Conservation (phyloP, 148 eudicot species). For the Diospyros lotus region DNA sequence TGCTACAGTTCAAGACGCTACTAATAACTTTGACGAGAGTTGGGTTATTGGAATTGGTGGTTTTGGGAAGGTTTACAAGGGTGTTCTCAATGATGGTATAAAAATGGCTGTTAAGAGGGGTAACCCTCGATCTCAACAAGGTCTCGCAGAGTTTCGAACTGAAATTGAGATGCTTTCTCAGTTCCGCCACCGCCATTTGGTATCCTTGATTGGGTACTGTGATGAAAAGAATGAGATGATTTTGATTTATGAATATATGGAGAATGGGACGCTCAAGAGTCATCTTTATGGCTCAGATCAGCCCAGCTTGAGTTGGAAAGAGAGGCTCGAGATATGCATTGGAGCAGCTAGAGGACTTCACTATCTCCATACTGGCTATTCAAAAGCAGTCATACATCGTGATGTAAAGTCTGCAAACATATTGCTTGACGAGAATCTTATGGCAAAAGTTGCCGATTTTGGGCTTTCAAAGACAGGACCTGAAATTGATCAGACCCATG, state of each 20-base stretch:
- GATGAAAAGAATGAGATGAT: conserved; percentile 92
- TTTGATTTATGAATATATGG: conserved; percentile 92
- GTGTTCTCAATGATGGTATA: conserved; percentile 65
- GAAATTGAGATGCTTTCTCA: conserved; percentile 91
- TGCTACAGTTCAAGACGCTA: conserved; percentile 60
- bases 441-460: conserved; percentile 95
- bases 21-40: conserved; percentile 75
- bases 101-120: conserved; percentile 89
- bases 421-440: conserved; percentile 68
- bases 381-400: conserved; percentile 86
- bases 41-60: conserved; percentile 87
- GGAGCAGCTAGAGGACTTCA: conserved; percentile 94
- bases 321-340: conserved; percentile 90
- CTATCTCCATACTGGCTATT: conserved; percentile 87
- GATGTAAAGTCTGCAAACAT: conserved; percentile 97
- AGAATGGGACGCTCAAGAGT: conserved; percentile 80
- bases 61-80: conserved; percentile 88
- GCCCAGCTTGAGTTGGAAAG: conserved; percentile 78
- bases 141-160: conserved; percentile 78
- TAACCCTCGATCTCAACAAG: conserved; percentile 90
- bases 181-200: conserved; percentile 87
- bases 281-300: conserved; percentile 72
- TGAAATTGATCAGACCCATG: conserved; percentile 89
- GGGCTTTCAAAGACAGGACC: conserved; percentile 93
- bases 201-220: conserved; percentile 87